A percentile compares a stretch with the other conserved stretches of the same genome.
phyloP scores from a whole-genome alignment of 1,284 basidiomycete genomes.

The Ceratobasidium sp. region DNA sequence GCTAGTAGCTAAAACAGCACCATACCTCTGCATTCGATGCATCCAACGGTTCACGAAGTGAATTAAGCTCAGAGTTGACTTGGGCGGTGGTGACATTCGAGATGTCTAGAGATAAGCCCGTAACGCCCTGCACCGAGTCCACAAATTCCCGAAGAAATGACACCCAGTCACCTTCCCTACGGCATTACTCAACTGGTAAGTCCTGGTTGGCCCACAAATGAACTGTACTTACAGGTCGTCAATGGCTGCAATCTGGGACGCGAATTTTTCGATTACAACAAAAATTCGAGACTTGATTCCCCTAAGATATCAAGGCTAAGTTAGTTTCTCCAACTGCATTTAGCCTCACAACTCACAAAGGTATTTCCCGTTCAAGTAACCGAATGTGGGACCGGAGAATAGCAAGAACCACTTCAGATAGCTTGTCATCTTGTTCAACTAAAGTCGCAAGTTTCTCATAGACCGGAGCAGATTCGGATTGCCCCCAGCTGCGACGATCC shows the following conservation, averaged over 20 bases:
- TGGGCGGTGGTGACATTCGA: background rate
- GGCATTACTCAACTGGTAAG: no score
- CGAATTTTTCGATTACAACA: slow-evolving; percentile 74
- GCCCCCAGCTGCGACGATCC: slow-evolving; percentile 5
- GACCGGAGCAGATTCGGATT: slow-evolving; percentile 34
- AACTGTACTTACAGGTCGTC: slow-evolving; percentile 71
- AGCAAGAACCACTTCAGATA: slow-evolving; percentile 69
- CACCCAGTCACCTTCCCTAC: slow-evolving; percentile 25
- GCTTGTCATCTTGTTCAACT: slow-evolving; percentile 68
- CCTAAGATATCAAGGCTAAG: background rate
- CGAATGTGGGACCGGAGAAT: slow-evolving; percentile 53
- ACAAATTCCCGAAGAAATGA: slow-evolving; percentile 30
- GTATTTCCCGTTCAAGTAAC: slow-evolving; percentile 72
- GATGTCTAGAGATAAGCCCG: slow-evolving; percentile 12
- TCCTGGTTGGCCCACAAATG: background rate
- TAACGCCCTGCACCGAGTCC: slow-evolving; percentile 18
- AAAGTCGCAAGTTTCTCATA: slow-evolving; percentile 65
- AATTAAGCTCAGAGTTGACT: slow-evolving; percentile 66
- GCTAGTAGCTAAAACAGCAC: background rate
- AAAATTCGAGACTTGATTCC: slow-evolving; percentile 7
- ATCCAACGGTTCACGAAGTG: slow-evolving; percentile 69
- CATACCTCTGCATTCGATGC: slow-evolving; percentile 75
- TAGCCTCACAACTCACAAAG: slow-evolving; percentile 64
- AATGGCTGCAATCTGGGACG: slow-evolving; percentile 72
- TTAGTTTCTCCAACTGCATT: background rate